These are phyloP conservation scores for Rhamnella rubrinervis DNA, from an alignment of 331 rosid genomes.

Conservation along the genomic window DNA sequence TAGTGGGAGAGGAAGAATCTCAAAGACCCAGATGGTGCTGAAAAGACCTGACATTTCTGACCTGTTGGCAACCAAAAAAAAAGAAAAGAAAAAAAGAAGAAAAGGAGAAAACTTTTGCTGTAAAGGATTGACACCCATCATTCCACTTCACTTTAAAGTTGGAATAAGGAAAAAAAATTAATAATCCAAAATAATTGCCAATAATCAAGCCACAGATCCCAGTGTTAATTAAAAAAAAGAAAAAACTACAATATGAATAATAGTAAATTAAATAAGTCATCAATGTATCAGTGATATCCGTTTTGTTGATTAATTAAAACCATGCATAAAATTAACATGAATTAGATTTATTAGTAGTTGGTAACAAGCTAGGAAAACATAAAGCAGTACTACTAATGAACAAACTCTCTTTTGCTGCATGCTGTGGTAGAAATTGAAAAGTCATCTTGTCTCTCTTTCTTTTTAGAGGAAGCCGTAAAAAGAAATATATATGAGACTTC, in stretches of 20 bases:
- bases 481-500: neutral
- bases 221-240: conserved; percentile 26
- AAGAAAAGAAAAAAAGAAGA: conserved; percentile 11
- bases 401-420: neutral
- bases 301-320: too few species aligned
- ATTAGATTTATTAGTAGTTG: too few species aligned
- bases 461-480: conserved; percentile 13
- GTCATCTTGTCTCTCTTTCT: neutral
- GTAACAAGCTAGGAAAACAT: too few species aligned
- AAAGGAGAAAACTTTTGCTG: conserved; percentile 40
- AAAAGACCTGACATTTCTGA: conserved; percentile 61
- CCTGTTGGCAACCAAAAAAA: conserved; percentile 47
- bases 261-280: neutral
- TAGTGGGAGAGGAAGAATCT: conserved; percentile 41
- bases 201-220: conserved; percentile 27
- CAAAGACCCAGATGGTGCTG: conserved; percentile 49
- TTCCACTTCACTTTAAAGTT: conserved; percentile 36
- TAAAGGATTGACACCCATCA: conserved; percentile 84
- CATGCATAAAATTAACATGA: too few species aligned
- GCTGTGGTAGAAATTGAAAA: conserved; percentile 6
- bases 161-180: conserved; percentile 14
- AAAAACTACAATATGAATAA: conserved; percentile 14
- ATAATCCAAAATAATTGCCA: conserved; percentile 6
- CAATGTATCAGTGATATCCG: neutral
- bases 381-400: too few species aligned